Conservation (phyloP, 257 asterid genomes). For the Fraxinus quadrangulata region DNA sequence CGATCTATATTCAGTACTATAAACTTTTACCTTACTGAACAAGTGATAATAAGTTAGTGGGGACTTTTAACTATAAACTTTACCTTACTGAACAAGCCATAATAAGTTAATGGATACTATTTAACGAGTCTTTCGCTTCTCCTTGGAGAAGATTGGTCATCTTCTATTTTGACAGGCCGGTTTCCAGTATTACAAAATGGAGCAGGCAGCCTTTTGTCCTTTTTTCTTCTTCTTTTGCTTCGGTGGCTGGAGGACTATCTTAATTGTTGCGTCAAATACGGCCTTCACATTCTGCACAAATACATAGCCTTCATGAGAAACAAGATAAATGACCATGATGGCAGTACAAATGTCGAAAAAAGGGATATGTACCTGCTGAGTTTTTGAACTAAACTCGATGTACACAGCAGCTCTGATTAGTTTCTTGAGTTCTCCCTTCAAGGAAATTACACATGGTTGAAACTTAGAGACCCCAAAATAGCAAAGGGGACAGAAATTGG, state of each 20-base stretch:
- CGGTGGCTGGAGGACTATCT: constrained; percentile 55
- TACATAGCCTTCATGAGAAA: constrained; percentile 5
- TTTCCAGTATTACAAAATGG: constrained; percentile 38
- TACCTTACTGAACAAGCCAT: background rate
- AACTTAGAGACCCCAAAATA: background rate
- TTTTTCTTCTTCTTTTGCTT: constrained; percentile 42
- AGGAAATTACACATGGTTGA: background rate
- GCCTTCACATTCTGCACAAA: constrained; percentile 52
- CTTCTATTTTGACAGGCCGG: no score
- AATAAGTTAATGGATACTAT: background rate
- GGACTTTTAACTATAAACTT: no score
- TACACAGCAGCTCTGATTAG: constrained; percentile 51
- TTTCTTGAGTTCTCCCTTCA: constrained; percentile 60
- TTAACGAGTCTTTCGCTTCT: no score
- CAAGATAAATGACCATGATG: background rate
- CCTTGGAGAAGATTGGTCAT: background rate
- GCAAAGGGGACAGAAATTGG: background rate
- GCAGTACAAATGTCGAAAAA: no score
- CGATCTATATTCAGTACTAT: no score
- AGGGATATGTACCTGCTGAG: constrained; percentile 47
- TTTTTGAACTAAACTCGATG: constrained; percentile 57
- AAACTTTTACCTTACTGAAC: no score
- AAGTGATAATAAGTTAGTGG: no score
- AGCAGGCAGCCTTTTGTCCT: constrained; percentile 33
- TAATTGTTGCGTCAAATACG: constrained; percentile 54